Evolutionary conservation across 352 stramenopile genomes (phyloP).

Genomic region (Phytopythium sindhum): DNA sequence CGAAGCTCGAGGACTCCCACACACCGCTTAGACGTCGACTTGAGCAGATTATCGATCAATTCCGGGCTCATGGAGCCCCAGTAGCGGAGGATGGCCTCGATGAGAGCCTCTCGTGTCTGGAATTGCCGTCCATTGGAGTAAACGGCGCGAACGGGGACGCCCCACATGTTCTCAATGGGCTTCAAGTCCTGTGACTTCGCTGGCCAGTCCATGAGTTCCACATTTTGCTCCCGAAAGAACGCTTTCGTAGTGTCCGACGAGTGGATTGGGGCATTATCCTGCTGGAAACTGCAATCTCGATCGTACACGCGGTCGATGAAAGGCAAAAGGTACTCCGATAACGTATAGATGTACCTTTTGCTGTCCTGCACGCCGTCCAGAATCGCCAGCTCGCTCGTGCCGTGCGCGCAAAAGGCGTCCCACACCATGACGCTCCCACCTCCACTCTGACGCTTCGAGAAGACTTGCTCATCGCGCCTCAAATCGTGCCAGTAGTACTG

Average conservation of each 20-base stretch:
- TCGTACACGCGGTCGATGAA: slow-evolving; percentile 11
- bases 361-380: not conserved
- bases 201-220: slow-evolving; percentile 5
- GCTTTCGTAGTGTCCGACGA: not conserved
- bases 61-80: not conserved
- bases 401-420: slow-evolving; percentile 8
- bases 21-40: slow-evolving; percentile 11
- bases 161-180: slow-evolving; percentile 12
- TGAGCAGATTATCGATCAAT: not conserved
- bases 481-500: slow-evolving; percentile 22
- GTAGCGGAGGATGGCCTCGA: not conserved
- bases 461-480: slow-evolving; percentile 8
- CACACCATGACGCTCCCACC: too few relatives aligned
- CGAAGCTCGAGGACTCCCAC: slow-evolving; percentile 10
- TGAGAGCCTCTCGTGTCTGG: not conserved
- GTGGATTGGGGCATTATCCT: slow-evolving; percentile 13
- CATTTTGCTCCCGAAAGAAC: slow-evolving; percentile 8
- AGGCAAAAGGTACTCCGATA: slow-evolving; percentile 13
- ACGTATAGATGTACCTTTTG: slow-evolving; percentile 14
- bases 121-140: slow-evolving; percentile 9
- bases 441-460: slow-evolving; percentile 11
- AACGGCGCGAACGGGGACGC: slow-evolving; percentile 4
- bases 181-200: slow-evolving; percentile 1
- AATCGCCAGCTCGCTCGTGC: slow-evolving; percentile 16
- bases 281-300: slow-evolving; percentile 18